Percentiles rank a stretch among this genome's conserved stretches.
Conservation (phyloP, 225 moss, liverwort and hornwort genomes). For the Straminergon stramineum region DNA sequence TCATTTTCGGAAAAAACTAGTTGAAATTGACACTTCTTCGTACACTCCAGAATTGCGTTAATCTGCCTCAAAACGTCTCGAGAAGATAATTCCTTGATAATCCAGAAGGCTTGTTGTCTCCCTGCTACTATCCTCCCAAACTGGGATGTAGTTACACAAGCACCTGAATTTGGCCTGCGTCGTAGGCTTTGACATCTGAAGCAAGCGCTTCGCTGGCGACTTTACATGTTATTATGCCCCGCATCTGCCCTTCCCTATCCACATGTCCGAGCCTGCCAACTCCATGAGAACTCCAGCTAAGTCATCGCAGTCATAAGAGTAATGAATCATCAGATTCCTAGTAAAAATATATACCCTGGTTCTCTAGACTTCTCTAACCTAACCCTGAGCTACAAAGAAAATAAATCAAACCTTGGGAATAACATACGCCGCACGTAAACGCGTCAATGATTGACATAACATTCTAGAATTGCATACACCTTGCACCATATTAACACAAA, state of each 20-base stretch:
- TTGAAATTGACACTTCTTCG: background rate
- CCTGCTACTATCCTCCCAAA: background rate
- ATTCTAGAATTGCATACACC: background rate
- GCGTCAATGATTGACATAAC: background rate
- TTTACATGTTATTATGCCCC: slow-evolving; percentile 44
- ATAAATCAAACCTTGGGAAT: background rate
- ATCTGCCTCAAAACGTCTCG: background rate
- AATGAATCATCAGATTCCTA: background rate
- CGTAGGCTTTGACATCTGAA: slow-evolving; percentile 71
- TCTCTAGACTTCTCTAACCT: background rate
- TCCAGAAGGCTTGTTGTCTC: background rate
- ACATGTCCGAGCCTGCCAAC: slow-evolving; percentile 19
- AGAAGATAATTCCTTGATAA: background rate
- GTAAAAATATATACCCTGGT: background rate
- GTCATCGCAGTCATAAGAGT: background rate
- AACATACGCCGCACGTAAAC: background rate
- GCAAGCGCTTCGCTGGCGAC: slow-evolving; percentile 64
- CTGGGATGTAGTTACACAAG: background rate
- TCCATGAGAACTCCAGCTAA: slow-evolving; percentile 23
- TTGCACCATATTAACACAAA: background rate
- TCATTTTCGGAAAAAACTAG: background rate
- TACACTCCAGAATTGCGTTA: background rate
- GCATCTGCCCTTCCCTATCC: slow-evolving; percentile 18
- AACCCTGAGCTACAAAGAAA: background rate
- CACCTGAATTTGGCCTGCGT: slow-evolving; percentile 98